Evolutionary conservation across 768 basidiomycete genomes (phyloP).

Genomic region (Crucibulum laeve): DNA sequence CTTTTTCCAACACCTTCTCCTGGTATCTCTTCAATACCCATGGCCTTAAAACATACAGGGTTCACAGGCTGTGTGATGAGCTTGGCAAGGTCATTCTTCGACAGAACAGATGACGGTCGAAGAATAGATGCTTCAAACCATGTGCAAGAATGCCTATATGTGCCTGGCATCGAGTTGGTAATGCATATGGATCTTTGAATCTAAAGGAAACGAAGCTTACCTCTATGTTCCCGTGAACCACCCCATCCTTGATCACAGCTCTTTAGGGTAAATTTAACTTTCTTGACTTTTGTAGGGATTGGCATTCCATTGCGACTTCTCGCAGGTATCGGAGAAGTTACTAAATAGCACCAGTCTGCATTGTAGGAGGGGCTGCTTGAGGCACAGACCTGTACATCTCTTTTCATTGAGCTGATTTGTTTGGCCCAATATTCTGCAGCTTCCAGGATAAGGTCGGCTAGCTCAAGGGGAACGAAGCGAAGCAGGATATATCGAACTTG

Average conservation of each 20-base stretch:
- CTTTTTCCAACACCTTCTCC: too few relatives aligned
- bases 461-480: conserved; percentile 18
- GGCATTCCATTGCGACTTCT: neutral
- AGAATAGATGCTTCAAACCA: conserved; percentile 19
- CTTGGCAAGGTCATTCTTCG: neutral
- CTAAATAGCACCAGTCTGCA: conserved; percentile 13
- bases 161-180: conserved; percentile 11
- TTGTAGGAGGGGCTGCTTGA: neutral
- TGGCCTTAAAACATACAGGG: too few relatives aligned
- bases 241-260: conserved; percentile 21
- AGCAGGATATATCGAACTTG: conserved; percentile 11
- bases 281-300: conserved; percentile 11
- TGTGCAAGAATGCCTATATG: conserved; percentile 15
- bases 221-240: conserved; percentile 5
- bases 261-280: conserved; percentile 13
- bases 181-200: neutral
- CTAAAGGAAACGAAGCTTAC: conserved; percentile 4
- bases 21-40: too few relatives aligned
- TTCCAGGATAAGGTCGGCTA: conserved; percentile 21
- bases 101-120: neutral
- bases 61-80: neutral
- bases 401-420: conserved; percentile 2
- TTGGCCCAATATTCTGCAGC: conserved; percentile 22
- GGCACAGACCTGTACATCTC: conserved; percentile 7
- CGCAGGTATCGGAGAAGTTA: conserved; percentile 12